These are phyloP conservation scores for Syzygium syzygioides DNA, from an alignment of 441 rosid genomes.

Conservation along the genomic window DNA sequence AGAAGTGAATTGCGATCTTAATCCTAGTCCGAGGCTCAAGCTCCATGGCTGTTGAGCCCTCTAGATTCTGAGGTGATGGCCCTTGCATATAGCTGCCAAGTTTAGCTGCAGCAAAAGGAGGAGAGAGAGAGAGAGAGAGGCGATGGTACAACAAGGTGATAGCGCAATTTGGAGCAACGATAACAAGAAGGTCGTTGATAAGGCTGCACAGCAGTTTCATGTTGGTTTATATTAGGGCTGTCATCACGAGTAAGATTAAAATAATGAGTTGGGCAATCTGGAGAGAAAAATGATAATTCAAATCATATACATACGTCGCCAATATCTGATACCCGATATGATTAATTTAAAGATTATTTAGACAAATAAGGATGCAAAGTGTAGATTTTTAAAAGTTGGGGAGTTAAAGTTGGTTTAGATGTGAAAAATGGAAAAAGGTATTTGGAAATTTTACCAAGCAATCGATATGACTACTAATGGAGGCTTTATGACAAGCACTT, in stretches of 20 bases:
- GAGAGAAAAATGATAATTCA: background rate
- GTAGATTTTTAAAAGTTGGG: background rate
- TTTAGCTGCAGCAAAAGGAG: background rate
- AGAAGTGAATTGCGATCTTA: background rate
- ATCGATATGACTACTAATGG: background rate
- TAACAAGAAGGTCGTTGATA: too few species aligned
- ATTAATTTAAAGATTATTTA: background rate
- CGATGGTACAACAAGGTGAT: background rate
- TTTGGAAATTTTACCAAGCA: background rate
- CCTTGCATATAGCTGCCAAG: background rate
- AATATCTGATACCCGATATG: background rate
- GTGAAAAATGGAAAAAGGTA: background rate
- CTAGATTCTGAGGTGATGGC: background rate
- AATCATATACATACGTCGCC: background rate
- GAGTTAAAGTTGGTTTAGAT: background rate
- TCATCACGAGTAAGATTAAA: background rate
- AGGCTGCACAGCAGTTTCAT: background rate
- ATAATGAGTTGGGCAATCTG: background rate
- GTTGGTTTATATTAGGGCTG: background rate
- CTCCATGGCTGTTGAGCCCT: background rate
- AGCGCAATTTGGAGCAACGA: background rate
- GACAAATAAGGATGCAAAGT: background rate
- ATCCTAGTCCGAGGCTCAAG: background rate
- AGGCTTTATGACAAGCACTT: background rate
- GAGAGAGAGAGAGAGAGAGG: background rate